Conservation (phyloP, 2,329 filamentous ascomycete genomes). For the Colletotrichum salicis region DNA sequence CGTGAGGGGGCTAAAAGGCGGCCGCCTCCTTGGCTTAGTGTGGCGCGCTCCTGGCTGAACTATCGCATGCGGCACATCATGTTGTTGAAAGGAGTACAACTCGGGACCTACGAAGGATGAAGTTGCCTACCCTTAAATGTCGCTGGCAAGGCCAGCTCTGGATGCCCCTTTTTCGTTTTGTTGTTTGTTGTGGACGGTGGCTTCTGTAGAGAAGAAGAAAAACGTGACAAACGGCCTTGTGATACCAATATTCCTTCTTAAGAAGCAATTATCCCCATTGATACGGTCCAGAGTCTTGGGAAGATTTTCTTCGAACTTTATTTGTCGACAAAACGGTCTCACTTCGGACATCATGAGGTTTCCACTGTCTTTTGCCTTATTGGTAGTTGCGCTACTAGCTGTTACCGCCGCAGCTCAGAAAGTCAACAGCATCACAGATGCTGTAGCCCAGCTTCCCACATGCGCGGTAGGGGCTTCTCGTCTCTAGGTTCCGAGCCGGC, state of each 20-base stretch:
- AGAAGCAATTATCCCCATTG: neutral
- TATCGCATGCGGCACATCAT: conserved; percentile 22
- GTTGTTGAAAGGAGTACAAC: conserved; percentile 1
- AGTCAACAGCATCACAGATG: conserved; percentile 9
- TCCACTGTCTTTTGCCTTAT: neutral
- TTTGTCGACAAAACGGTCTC: neutral
- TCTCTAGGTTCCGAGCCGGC: neutral
- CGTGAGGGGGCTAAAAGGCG: neutral
- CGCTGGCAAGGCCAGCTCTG: neutral
- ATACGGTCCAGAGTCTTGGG: neutral
- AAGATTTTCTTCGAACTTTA: neutral
- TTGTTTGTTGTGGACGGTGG: neutral
- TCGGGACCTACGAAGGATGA: conserved; percentile 1
- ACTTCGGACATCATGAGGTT: conserved; percentile 15
- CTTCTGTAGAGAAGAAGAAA: neutral
- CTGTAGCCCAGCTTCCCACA: conserved; percentile 39
- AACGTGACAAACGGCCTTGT: neutral
- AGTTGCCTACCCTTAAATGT: neutral
- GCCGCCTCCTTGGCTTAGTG: neutral
- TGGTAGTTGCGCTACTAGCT: conserved; percentile 4
- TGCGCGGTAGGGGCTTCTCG: conserved; percentile 43
- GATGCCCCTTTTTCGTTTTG: neutral
- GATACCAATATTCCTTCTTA: neutral
- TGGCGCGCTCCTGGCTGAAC: conserved; percentile 17
- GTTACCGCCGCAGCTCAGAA: conserved; percentile 13